Percentiles rank a stretch among this genome's conserved stretches.
phyloP scores from a whole-genome alignment of 192 early-diverging fungal genomes.

The Haplosporangium gracile region DNA sequence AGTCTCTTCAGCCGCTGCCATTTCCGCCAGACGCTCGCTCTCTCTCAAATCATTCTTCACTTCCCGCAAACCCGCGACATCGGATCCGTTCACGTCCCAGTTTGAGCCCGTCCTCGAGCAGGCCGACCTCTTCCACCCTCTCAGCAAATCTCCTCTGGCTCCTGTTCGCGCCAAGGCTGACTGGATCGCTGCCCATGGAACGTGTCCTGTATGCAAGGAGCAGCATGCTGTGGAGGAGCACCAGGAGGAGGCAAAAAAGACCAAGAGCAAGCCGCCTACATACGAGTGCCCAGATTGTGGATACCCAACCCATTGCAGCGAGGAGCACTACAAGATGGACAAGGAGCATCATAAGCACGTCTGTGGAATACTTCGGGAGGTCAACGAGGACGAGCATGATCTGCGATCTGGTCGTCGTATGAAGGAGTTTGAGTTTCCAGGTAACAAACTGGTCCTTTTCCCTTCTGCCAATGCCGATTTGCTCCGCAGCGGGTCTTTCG shows the following conservation, averaged over 20 bases:
- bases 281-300: conserved; percentile 85
- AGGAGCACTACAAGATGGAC: conserved; percentile 75
- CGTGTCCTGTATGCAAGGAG: conserved; percentile 76
- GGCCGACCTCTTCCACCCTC: conserved; percentile 76
- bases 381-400: conserved; percentile 86
- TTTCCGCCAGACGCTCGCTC: conserved; percentile 41
- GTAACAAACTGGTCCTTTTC: conserved; percentile 33
- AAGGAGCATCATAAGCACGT: conserved; percentile 67
- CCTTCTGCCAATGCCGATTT: neutral
- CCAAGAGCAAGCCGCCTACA: conserved; percentile 61
- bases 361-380: conserved; percentile 73
- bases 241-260: neutral
- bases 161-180: conserved; percentile 74
- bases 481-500: neutral
- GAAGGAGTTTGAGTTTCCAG: conserved; percentile 85
- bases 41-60: conserved; percentile 55
- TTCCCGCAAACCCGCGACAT: conserved; percentile 33
- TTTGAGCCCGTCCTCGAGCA: conserved; percentile 58
- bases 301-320: conserved; percentile 83
- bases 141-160: conserved; percentile 76
- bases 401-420: conserved; percentile 79
- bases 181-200: conserved; percentile 74
- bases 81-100: conserved; percentile 44
- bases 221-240: conserved; percentile 31
- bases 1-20: conserved; percentile 3